Evolutionary conservation across 2,329 filamentous ascomycete species (phyloP), one percentile per base, ranked within the genome.

Genomic region (Pleochaeta shiraiana): DNA sequence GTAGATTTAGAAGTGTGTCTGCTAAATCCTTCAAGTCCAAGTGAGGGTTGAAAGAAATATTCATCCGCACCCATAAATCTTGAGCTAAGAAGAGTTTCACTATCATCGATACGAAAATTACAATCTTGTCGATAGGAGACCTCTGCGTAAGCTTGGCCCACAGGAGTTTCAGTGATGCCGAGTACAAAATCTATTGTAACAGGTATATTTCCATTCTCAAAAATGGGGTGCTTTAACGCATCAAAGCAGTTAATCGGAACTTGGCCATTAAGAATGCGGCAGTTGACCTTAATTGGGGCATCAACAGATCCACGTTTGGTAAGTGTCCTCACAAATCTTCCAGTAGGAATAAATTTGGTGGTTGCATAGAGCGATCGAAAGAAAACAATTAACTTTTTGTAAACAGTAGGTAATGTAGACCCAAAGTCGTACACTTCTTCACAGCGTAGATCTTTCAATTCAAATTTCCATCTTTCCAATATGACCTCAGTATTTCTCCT

Each of bases 361-460:
- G 88, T 87, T 62, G 88, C 83, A 74, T 88, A 95, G 57, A 98
- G 79, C 1, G 90, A 90, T 66, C 93, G 83, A 75, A 97, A 96
- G 70, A 96, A 84, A 69, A 97, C 87, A 68, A 98, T 95, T 70
- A 88, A 90, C 76, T 95, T 93, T 77, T 98, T 98, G 79, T 98
- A 98, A 65, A 95, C 85, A 63, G 89, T 92, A 16, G 93, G 90
- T 63, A 97, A 77, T 34, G 77, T 78, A 12, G 78, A 77, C 7
- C 81, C 81, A 72, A 85, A 88, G 72, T 82, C 82, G 60, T 81
- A 78, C 19, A 73, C 70, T 34, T 74, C 71, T 68, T 79, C 73
- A 73, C 78, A 73, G 65, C 78, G 74, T 65, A 76, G 76, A 69
- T 83, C 82, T 72, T 88, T 88, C 65, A 97, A 79, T 72, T 93